phyloP scores from a whole-genome alignment of 257 asterid genomes.

The Plantago ovata region DNA sequence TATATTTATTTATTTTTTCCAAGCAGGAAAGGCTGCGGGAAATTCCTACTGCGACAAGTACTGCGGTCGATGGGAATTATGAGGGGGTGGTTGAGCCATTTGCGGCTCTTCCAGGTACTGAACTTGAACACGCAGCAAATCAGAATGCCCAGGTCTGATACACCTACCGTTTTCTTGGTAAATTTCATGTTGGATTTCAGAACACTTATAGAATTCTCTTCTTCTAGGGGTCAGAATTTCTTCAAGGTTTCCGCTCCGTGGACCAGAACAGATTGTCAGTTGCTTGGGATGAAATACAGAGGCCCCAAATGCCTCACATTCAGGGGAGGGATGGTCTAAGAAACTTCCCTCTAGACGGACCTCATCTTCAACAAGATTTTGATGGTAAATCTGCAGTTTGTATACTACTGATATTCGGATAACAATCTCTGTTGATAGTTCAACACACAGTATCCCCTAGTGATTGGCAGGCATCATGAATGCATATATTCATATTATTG shows the following conservation, averaged over 20 bases:
- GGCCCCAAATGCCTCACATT: conserved; percentile 56
- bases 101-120: conserved; percentile 80
- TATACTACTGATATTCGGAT: conserved; percentile 11
- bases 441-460: neutral
- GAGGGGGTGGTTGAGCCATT: conserved; percentile 63
- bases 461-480: neutral
- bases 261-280: conserved; percentile 77
- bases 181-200: conserved; percentile 11
- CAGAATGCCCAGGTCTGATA: conserved; percentile 70
- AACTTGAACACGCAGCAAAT: conserved; percentile 55
- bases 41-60: conserved; percentile 72
- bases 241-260: conserved; percentile 70
- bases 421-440: neutral
- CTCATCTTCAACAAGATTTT: conserved; percentile 53
- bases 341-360: conserved; percentile 56
- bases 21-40: conserved; percentile 86
- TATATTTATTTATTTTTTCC: conserved; percentile 22
- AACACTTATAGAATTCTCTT: conserved; percentile 17
- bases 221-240: conserved; percentile 75
- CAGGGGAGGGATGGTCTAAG: conserved; percentile 43
- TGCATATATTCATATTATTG: neutral
- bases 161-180: conserved; percentile 14
- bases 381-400: conserved; percentile 45
- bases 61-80: conserved; percentile 58
- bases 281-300: conserved; percentile 91